Evolutionary conservation across 1,284 basidiomycete genomes (phyloP).

Genomic region (Ganoderma sinense): DNA sequence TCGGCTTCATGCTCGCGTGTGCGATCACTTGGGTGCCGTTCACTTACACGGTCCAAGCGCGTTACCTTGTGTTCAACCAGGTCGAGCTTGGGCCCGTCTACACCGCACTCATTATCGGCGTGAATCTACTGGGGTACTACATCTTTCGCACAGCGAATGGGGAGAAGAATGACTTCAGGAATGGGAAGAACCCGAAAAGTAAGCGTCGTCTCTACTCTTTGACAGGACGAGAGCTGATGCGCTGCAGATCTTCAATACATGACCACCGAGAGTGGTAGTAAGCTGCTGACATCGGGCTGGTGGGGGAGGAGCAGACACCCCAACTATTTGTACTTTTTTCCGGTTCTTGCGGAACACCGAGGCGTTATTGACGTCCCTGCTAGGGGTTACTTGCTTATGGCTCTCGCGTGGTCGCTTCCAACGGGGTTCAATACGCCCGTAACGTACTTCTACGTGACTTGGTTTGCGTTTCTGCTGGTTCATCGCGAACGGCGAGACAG

Average conservation of each 20-base stretch:
- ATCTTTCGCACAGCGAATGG: conserved; percentile 92
- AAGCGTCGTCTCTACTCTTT: background rate
- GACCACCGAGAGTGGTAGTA: conserved; percentile 87
- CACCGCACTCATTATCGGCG: conserved; percentile 67
- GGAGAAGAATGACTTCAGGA: conserved; percentile 88
- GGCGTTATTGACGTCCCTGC: background rate
- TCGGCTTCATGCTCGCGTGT: conserved; percentile 96
- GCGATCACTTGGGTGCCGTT: conserved; percentile 97
- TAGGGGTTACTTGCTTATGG: background rate
- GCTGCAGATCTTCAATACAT: conserved; percentile 79
- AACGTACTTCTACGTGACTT: conserved; percentile 94
- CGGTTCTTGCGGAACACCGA: background rate
- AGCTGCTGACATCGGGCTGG: conserved; percentile 95
- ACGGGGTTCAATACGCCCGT: conserved; percentile 92
- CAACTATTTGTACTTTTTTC: conserved; percentile 78
- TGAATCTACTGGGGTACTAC: conserved; percentile 86
- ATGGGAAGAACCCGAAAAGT: conserved; percentile 32
- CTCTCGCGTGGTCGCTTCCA: conserved; percentile 82
- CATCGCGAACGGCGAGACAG: conserved; percentile 95
- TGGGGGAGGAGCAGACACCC: conserved; percentile 96
- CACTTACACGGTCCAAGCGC: conserved; percentile 90
- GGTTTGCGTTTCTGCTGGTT: conserved; percentile 92
- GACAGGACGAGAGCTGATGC: background rate
- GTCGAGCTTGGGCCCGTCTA: conserved; percentile 79
- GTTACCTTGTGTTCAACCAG: conserved; percentile 90